Base-by-base conservation (phyloP, 306 rosid species). In the Hippophae tibetana region DNA sequence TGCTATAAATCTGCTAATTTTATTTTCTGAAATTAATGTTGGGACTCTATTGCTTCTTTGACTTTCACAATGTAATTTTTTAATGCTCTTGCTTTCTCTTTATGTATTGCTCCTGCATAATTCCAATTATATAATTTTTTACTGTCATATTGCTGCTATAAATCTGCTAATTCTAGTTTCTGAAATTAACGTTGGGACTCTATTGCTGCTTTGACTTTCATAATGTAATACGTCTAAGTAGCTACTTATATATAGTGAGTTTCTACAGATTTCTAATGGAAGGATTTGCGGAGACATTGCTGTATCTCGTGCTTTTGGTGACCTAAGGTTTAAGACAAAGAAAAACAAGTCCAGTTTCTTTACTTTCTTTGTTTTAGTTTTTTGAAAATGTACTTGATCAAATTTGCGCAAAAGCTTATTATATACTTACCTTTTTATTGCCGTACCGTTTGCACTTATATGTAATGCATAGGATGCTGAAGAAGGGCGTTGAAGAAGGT, bases 271-370 rank as follows among this genome's bases (percentile, higher is more conserved):
- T 49, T 66, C 53, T 58, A 88, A 92, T 51, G 97, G 99, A 58
- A 83, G 99, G 74, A 84, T 92, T 57, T 92, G 99, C 48, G 95
- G 99, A 66, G 99, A 92, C 68, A 92, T 92, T 72, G 89, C 99
- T 45, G 85, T 92, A 44, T 86, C 99, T 68, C 97, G 99, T 59
- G 97, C 99, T 54, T 92, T 88, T 68, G 99, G 99, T 55, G 99
- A 92, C 76, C 9, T 80, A 18, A 18, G 95, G 63, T 92, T 88
- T 81, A 92, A 92, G 81, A 83, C 97, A 47, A 92, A 84, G 90
- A 88, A 92, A 82, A 80, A 80, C 43, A 88, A 92, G 99, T 92
- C 69, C 13, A 56, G 76, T 64, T 69, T 68, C 62, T 77, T 52
- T 69, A 47, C 68, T 62, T 69, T 74, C 53, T 66, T 55, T 42